phyloP scores from a whole-genome alignment of 129 eudicot species.

The Artemisia tridentata region DNA sequence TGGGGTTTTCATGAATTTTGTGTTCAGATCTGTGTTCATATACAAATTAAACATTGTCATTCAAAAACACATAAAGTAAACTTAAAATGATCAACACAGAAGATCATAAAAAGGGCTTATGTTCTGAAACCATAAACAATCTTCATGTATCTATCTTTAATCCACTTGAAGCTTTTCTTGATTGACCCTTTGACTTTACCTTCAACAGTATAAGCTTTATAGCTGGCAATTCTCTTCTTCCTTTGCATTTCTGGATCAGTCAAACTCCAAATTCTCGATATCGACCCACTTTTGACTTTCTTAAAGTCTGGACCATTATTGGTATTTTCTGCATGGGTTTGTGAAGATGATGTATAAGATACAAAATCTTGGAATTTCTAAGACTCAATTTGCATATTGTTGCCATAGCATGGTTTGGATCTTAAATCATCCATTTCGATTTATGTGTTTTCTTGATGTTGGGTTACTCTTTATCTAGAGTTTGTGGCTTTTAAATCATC shows the following conservation, averaged over 20 bases:
- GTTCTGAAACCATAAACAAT: conserved; percentile 43
- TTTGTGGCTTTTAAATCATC: too few species aligned
- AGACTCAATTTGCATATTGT: conserved; percentile 34
- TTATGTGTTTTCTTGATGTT: too few species aligned
- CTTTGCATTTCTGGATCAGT: conserved; percentile 69
- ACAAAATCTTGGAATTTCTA: conserved; percentile 40
- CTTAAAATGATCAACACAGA: too few species aligned
- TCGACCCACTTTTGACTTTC: conserved; percentile 44
- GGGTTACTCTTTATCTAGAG: too few species aligned
- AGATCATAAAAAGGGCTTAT: neutral
- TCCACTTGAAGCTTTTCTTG: conserved; percentile 73
- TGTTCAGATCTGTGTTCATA: too few species aligned
- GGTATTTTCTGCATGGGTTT: too few species aligned
- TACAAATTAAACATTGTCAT: too few species aligned
- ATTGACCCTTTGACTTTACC: conserved; percentile 70
- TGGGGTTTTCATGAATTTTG: too few species aligned
- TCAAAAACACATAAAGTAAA: too few species aligned
- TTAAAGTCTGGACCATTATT: conserved; percentile 41
- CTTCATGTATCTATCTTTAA: conserved; percentile 49
- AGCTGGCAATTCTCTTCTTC: conserved; percentile 73
- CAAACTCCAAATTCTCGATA: conserved; percentile 51
- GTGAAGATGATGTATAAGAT: conserved; percentile 43
- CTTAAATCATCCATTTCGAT: too few species aligned
- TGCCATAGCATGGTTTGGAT: conserved; percentile 33
- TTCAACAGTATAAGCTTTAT: conserved; percentile 63